Evolutionary conservation across 2,329 filamentous ascomycete genomes (phyloP).

Genomic region (Furcasterigmium furcatum): DNA sequence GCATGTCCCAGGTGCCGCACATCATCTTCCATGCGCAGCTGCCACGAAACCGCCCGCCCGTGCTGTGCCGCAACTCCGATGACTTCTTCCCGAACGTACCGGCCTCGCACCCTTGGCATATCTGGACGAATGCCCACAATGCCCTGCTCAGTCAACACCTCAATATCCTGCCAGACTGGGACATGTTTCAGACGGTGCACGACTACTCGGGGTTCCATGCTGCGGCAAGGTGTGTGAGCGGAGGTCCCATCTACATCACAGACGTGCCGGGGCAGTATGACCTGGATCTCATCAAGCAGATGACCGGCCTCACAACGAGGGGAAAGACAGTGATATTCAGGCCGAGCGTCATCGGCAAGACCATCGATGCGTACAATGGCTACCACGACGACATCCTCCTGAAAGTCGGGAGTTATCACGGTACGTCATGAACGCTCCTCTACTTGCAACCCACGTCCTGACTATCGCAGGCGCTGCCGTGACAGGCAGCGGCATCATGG

Average conservation of each 20-base stretch:
- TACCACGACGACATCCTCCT: conserved; percentile 73
- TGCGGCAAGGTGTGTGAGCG: conserved; percentile 83
- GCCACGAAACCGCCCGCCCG: conserved; percentile 67
- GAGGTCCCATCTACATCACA: conserved; percentile 92
- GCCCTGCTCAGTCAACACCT: conserved; percentile 77
- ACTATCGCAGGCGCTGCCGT: conserved; percentile 38
- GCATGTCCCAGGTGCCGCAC: conserved; percentile 90
- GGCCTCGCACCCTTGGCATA: conserved; percentile 86
- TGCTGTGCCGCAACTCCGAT: conserved; percentile 81
- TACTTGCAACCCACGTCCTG: neutral
- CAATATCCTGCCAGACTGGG: conserved; percentile 82
- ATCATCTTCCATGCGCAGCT: conserved; percentile 83
- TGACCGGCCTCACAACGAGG: conserved; percentile 70
- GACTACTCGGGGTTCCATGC: conserved; percentile 81
- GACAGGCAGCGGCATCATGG: conserved; percentile 74
- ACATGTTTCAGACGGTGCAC: conserved; percentile 65
- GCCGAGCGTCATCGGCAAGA: conserved; percentile 70
- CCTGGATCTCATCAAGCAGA: conserved; percentile 69
- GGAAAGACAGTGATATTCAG: conserved; percentile 79
- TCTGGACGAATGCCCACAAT: conserved; percentile 93
- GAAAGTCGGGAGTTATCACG: conserved; percentile 77
- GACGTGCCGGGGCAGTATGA: conserved; percentile 84
- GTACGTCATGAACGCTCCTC: conserved; percentile 28
- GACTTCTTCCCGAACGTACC: conserved; percentile 88
- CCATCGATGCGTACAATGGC: conserved; percentile 68